These are phyloP conservation scores for Drosera spatulata DNA, from an alignment of 179 eudicot genomes.

Conservation along the genomic window DNA sequence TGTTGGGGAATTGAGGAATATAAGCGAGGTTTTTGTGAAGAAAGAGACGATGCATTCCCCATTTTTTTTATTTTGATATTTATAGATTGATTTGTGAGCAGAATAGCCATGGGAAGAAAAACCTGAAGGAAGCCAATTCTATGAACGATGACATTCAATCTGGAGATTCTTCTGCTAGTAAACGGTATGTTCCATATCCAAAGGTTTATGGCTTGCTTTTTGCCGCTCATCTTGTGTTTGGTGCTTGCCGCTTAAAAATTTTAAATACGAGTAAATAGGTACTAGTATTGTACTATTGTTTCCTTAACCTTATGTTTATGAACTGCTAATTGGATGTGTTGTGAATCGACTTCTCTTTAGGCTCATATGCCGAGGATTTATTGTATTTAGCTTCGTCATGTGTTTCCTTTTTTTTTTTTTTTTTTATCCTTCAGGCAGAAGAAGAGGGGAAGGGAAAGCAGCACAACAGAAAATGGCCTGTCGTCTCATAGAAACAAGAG, in stretches of 20 bases:
- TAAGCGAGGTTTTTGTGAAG: background rate
- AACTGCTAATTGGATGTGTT: no score
- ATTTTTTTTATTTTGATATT: background rate
- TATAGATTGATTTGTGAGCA: conserved; percentile 15
- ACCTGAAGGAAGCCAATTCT: conserved; percentile 30
- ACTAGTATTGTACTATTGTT: background rate
- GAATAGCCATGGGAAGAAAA: conserved; percentile 69
- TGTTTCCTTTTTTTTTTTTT: background rate
- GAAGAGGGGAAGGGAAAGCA: conserved; percentile 27
- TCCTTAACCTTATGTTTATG: no score
- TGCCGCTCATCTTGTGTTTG: background rate
- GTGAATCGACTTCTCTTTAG: no score
- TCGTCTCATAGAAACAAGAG: conserved; percentile 25
- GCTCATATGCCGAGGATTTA: background rate
- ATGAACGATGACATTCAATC: conserved; percentile 14
- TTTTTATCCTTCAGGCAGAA: conserved; percentile 28
- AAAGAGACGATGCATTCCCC: background rate
- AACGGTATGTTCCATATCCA: conserved; percentile 27
- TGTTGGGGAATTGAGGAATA: background rate
- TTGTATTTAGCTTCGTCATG: background rate
- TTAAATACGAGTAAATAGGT: background rate
- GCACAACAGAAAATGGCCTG: conserved; percentile 20
- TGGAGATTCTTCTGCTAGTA: conserved; percentile 16
- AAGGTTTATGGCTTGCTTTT: background rate
- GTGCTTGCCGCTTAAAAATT: background rate